These are phyloP conservation scores for Colletotrichum tanaceti DNA, from an alignment of 2,329 filamentous ascomycete species.

Conservation along the genomic window DNA sequence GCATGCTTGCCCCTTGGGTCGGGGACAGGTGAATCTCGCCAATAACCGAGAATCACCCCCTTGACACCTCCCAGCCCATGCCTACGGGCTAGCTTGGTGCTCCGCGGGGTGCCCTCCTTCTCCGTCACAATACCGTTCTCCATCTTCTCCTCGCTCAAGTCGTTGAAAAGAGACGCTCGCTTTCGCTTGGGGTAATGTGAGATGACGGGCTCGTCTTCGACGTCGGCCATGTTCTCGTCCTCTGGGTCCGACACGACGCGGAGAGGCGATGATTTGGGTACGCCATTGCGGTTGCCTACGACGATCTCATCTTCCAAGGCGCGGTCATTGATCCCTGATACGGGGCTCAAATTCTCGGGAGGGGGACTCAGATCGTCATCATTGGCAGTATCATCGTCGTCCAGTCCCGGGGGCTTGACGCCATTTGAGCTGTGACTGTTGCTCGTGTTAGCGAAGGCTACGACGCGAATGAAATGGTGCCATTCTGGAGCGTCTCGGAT, in stretches of 20 bases:
- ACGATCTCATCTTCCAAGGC: constrained; percentile 65
- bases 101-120: constrained; percentile 41
- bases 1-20: constrained; percentile 64
- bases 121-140: constrained; percentile 51
- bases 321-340: constrained; percentile 55
- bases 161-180: constrained; percentile 58
- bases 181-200: constrained; percentile 67
- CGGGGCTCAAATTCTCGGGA: constrained; percentile 53
- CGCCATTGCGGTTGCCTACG: constrained; percentile 57
- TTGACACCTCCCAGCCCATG: constrained; percentile 52
- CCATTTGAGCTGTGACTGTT: constrained; percentile 41
- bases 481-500: not conserved
- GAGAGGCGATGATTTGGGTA: constrained; percentile 51
- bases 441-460: constrained; percentile 11
- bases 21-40: constrained; percentile 68
- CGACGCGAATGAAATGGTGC: not conserved
- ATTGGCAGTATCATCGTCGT: constrained; percentile 52
- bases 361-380: constrained; percentile 60
- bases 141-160: constrained; percentile 61
- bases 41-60: constrained; percentile 66
- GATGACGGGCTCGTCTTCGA: constrained; percentile 52
- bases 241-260: constrained; percentile 53
- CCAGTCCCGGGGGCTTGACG: constrained; percentile 41
- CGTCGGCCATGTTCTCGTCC: constrained; percentile 59
- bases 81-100: constrained; percentile 36